Evolutionary conservation across 306 rosid genomes (phyloP), one percentile per base, ranked within the genome.

Genomic region (Sesbania bispinosa): DNA sequence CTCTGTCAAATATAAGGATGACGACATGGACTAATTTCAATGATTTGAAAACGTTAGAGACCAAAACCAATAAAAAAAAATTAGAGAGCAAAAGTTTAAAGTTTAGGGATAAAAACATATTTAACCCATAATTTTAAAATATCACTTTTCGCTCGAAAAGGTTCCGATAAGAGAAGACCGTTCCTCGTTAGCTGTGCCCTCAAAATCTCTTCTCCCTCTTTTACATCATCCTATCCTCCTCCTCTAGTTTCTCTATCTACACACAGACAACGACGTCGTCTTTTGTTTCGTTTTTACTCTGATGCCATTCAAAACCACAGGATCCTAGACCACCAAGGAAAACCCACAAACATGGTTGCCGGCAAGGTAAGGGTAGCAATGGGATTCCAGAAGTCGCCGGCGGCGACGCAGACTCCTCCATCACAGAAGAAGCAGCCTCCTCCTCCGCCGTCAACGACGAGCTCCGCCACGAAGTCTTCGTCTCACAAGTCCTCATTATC

Each of bases 331-430:
- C 41, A 6, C 3, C 39, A 1, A 71, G 1, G 59, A 10, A 61
- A 30, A 35, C 9, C 24, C 45, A 16, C 42, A 55, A 4, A 20
- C 19, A 91, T 91, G 99, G 97, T 89, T 13, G 96, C 99, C 4
- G 97, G 96, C 29, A 95, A 95, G 74, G 90, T 95, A n/a, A 86
- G 79, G 48, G 53, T 82, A 32, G 96, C 96, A 46, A 95, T 95
- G 96, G 99, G 99, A 21, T 61, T 95, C 23, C 87, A 82, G 42
- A 95, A 89, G 69, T 88, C 97, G 0, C 92, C 97, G 18, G 15
- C 75, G 24, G 18, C 75, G 23, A 33, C 60, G 0, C 83, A 81
- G 0, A 80, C 91, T 46, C 92, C 92, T 1, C 85, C 92, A 11
- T 23, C 77, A n/a, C 88, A 79, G 3, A 73, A 79, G 76, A 73